Evolutionary conservation across 176 grass and related monocot species (phyloP).

Genomic region (Tillandsia fasciculata): DNA sequence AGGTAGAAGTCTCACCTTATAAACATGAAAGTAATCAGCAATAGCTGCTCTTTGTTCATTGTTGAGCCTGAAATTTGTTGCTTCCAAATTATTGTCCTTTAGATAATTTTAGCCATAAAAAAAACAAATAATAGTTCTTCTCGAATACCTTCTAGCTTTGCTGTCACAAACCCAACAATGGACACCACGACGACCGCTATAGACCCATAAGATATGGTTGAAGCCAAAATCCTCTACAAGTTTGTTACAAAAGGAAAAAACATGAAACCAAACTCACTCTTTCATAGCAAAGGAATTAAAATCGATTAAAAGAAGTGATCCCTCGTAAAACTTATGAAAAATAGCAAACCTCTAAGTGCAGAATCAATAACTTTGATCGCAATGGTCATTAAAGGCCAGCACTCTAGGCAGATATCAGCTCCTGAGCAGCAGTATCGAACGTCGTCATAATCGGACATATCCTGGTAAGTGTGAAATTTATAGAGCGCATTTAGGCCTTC

Average conservation of each 20-base stretch:
- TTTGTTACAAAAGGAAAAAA: conserved; percentile 1
- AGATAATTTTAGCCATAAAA: too few relatives aligned
- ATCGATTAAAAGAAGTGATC: not conserved
- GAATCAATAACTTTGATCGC: conserved; percentile 82
- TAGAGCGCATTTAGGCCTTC: not conserved
- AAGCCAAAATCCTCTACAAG: conserved; percentile 92
- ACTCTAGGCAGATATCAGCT: conserved; percentile 68
- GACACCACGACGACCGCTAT: conserved; percentile 88
- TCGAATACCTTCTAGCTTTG: conserved; percentile 70
- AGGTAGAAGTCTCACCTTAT: too few relatives aligned
- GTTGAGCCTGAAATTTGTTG: too few relatives aligned
- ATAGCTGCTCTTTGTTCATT: too few relatives aligned
- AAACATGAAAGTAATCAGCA: too few relatives aligned
- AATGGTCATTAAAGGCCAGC: conserved; percentile 98
- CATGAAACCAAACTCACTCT: not conserved
- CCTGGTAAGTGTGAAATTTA: conserved; percentile 34
- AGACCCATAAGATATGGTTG: conserved; percentile 92
- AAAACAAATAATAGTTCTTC: too few relatives aligned
- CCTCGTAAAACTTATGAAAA: not conserved
- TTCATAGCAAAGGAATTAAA: not conserved
- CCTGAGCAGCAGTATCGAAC: conserved; percentile 93
- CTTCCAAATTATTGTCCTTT: too few relatives aligned
- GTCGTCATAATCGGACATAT: conserved; percentile 99
- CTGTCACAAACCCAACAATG: conserved; percentile 98
- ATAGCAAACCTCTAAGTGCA: conserved; percentile 67